Conservation (phyloP, 164 flowering plant species). For the Umbellularia californica region DNA sequence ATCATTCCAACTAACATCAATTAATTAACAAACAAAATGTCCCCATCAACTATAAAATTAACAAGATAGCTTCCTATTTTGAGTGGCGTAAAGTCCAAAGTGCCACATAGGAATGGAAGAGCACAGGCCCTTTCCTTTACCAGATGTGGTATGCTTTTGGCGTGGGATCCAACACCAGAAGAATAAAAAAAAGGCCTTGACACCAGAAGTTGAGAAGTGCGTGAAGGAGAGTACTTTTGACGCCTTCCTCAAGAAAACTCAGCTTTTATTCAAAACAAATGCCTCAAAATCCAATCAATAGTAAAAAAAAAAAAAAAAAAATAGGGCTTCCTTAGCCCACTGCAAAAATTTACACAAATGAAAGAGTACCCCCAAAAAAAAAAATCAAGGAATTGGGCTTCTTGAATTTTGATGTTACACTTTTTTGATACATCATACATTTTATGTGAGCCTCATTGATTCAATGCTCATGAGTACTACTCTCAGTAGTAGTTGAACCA, state of each 20-base stretch:
- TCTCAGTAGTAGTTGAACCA: conserved; percentile 52
- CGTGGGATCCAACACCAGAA: not conserved
- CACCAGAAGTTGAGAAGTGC: no score
- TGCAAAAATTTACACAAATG: conserved; percentile 7
- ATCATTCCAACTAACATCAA: no score
- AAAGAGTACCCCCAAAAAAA: not conserved
- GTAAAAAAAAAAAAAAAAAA: not conserved
- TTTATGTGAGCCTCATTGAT: not conserved
- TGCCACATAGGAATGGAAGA: no score
- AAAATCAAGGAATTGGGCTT: conserved; percentile 6
- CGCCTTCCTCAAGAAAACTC: not conserved
- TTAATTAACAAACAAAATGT: no score
- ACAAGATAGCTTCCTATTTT: no score
- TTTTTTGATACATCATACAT: conserved; percentile 11
- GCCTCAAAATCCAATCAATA: conserved; percentile 7
- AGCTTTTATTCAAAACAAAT: conserved; percentile 11
- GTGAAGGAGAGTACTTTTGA: not conserved
- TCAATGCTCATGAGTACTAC: conserved; percentile 14
- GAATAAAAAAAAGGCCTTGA: not conserved
- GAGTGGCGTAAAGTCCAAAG: no score
- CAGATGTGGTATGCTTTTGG: not conserved
- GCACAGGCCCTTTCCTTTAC: no score
- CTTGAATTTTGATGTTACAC: conserved; percentile 15
- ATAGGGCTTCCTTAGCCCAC: conserved; percentile 2
- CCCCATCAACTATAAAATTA: no score